phyloP scores from a whole-genome alignment of 306 rosid species.

The Echinosophora koreensis region DNA sequence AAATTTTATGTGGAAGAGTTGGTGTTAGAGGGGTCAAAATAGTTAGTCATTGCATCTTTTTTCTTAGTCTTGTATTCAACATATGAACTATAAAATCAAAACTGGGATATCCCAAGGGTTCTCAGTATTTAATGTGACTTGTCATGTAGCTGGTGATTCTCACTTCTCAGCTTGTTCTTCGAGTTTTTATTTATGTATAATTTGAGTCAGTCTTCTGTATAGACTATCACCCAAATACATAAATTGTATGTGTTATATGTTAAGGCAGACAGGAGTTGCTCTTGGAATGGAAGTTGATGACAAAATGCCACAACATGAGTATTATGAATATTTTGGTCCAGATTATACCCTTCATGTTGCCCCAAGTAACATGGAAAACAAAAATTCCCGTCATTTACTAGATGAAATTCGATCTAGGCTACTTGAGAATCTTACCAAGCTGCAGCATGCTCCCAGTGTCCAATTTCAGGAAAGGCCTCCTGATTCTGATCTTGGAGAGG shows the following conservation, averaged over 20 bases:
- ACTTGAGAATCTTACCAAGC: slow-evolving; percentile 79
- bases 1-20: slow-evolving; percentile 8
- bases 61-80: slow-evolving; percentile 16
- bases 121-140: slow-evolving; percentile 3
- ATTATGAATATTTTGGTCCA: slow-evolving; percentile 92
- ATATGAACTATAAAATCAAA: slow-evolving; percentile 24
- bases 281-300: slow-evolving; percentile 93
- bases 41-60: slow-evolving; percentile 32
- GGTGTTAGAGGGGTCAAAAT: slow-evolving; percentile 29
- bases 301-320: slow-evolving; percentile 92
- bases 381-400: slow-evolving; percentile 71
- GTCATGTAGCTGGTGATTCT: slow-evolving; percentile 11
- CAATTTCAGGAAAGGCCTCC: slow-evolving; percentile 90
- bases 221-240: slow-evolving; percentile 11
- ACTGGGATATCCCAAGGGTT: not conserved
- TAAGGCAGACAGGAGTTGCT: slow-evolving; percentile 89
- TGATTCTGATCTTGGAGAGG: slow-evolving; percentile 83
- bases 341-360: slow-evolving; percentile 95
- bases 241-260: slow-evolving; percentile 45
- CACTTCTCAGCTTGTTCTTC: slow-evolving; percentile 28
- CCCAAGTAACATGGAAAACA: slow-evolving; percentile 97
- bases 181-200: slow-evolving; percentile 27
- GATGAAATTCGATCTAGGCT: slow-evolving; percentile 79
- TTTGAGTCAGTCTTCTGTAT: slow-evolving; percentile 14
- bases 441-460: slow-evolving; percentile 93